These are phyloP conservation scores for Mucor racemosus DNA, from an alignment of 371 early-diverging fungal species.

Conservation along the genomic window DNA sequence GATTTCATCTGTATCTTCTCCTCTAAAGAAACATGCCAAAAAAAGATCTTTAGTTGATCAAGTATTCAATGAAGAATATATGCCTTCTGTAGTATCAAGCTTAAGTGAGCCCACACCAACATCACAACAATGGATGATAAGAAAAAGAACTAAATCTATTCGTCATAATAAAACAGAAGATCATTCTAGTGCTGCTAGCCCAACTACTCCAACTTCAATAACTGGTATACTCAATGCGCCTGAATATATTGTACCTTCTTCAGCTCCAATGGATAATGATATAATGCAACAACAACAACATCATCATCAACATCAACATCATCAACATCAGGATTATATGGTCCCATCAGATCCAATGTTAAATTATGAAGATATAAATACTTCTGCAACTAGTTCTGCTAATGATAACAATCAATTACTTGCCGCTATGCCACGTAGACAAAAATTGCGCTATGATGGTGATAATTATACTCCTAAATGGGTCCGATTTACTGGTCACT, in stretches of 20 bases:
- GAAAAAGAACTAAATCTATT: conserved; percentile 19
- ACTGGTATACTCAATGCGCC: background rate
- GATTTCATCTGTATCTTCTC: conserved; percentile 11
- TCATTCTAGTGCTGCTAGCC: background rate
- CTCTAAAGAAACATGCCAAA: conserved; percentile 19
- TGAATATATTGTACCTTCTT: background rate
- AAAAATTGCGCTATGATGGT: conserved; percentile 66
- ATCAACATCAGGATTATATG: background rate
- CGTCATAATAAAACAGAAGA: background rate
- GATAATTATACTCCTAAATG: conserved; percentile 85
- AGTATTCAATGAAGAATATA: conserved; percentile 9
- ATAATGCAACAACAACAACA: background rate
- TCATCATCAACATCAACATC: background rate
- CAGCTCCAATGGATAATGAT: background rate
- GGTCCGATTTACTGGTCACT: conserved; percentile 75
- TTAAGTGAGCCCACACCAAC: conserved; percentile 22
- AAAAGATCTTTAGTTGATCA: conserved; percentile 16
- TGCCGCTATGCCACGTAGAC: conserved; percentile 50
- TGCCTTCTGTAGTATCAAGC: conserved; percentile 21
- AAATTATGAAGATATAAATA: background rate
- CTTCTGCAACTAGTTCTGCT: background rate
- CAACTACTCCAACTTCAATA: background rate
- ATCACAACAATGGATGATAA: background rate
- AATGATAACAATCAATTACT: conserved; percentile 12
- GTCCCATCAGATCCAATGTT: background rate